Evolutionary conservation across 2,329 filamentous ascomycete species (phyloP).

Genomic region (Sclerotinia borealis): DNA sequence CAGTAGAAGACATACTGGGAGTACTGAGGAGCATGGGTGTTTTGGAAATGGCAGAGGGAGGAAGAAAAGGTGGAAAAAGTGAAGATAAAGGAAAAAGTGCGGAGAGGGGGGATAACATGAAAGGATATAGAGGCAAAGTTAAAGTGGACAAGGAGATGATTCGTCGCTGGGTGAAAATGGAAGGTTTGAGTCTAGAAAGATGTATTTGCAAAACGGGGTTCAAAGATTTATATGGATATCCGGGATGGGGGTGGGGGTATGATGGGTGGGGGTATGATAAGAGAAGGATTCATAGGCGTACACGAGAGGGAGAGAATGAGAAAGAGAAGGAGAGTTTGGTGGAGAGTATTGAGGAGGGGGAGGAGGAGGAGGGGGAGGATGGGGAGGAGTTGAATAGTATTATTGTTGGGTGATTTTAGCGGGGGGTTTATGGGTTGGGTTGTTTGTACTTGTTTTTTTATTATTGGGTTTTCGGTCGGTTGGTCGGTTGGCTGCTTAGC

Average conservation of each 20-base stretch:
- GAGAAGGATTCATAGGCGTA: no score
- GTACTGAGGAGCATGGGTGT: conserved; percentile 77
- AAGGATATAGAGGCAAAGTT: conserved; percentile 40
- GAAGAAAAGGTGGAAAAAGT: conserved; percentile 26
- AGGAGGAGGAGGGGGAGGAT: conserved; percentile 17
- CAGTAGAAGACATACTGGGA: conserved; percentile 73
- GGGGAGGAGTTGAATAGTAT: not conserved
- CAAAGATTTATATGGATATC: no score
- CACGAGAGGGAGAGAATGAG: no score
- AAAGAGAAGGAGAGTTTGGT: not conserved
- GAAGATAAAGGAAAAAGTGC: not conserved
- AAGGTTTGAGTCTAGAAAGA: conserved; percentile 63
- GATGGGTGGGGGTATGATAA: conserved; percentile 21
- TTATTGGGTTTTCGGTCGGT: no score
- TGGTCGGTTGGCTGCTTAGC: no score
- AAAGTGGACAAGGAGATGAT: conserved; percentile 47
- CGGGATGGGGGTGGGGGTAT: conserved; percentile 49
- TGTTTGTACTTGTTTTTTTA: no score
- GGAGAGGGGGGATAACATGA: conserved; percentile 41
- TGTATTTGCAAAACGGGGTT: conserved; percentile 73
- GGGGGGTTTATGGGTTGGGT: no score
- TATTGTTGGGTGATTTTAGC: no score
- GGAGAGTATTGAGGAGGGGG: not conserved
- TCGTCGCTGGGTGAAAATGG: conserved; percentile 60
- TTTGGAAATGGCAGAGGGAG: conserved; percentile 51